These are phyloP conservation scores for Colletotrichum sp. DNA, from an alignment of 2,329 filamentous ascomycete genomes.

Conservation along the genomic window DNA sequence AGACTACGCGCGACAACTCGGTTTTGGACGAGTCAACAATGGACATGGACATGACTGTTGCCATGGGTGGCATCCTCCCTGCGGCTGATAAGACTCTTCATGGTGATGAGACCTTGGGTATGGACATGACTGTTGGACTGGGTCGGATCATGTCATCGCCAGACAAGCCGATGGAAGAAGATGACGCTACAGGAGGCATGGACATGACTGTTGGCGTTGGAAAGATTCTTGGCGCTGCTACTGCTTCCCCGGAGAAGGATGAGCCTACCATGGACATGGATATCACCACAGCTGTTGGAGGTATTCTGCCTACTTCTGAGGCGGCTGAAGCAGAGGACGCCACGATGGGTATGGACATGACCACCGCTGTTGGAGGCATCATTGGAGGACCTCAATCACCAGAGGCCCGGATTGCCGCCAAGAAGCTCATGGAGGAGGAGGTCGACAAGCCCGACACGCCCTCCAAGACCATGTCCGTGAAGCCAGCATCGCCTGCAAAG, in stretches of 20 bases:
- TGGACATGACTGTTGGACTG: slow-evolving; percentile 72
- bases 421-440: slow-evolving; percentile 65
- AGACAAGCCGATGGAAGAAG: slow-evolving; percentile 47
- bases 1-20: slow-evolving; percentile 33
- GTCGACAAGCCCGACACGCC: slow-evolving; percentile 53
- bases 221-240: slow-evolving; percentile 39
- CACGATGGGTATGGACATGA: slow-evolving; percentile 73
- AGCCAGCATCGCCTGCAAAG: slow-evolving; percentile 41
- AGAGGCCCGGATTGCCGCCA: slow-evolving; percentile 52
- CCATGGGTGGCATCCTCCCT: slow-evolving; percentile 59
- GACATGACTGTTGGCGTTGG: slow-evolving; percentile 60
- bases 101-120: slow-evolving; percentile 56
- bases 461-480: slow-evolving; percentile 42
- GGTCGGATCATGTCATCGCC: slow-evolving; percentile 51
- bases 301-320: slow-evolving; percentile 48
- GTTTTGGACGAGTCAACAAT: slow-evolving; percentile 33
- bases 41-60: slow-evolving; percentile 67
- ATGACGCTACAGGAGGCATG: slow-evolving; percentile 62
- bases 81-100: slow-evolving; percentile 25
- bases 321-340: slow-evolving; percentile 36
- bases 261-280: slow-evolving; percentile 57
- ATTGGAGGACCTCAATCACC: slow-evolving; percentile 45
- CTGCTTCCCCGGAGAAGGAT: slow-evolving; percentile 19
- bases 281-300: slow-evolving; percentile 63
- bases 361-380: slow-evolving; percentile 67